Conservation (phyloP, 2,329 filamentous ascomycete species). For the Colletotrichum sidae region DNA sequence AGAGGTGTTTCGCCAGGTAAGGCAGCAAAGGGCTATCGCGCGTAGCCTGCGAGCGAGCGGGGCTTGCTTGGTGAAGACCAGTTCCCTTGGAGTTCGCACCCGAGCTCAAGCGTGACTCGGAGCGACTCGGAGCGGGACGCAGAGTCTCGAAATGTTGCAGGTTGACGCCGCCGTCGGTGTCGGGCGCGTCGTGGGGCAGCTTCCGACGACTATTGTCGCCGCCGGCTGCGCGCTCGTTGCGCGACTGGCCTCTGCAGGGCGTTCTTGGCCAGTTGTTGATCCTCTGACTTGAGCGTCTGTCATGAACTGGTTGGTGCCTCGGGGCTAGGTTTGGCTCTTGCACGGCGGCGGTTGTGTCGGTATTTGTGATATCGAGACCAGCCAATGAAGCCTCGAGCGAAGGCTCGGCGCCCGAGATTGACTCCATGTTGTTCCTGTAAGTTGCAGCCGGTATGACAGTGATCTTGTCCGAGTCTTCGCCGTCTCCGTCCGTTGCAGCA, state of each 20-base stretch:
- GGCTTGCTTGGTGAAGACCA: not conserved
- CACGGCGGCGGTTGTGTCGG: not conserved
- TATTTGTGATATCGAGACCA: not conserved
- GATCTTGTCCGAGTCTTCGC: not conserved
- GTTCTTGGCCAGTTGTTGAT: not conserved
- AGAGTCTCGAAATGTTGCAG: not conserved
- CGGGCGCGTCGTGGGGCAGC: not conserved
- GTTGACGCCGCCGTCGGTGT: not conserved
- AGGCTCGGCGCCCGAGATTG: not conserved
- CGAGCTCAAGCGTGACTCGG: not conserved
- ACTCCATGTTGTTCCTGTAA: not conserved
- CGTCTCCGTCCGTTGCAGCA: not conserved
- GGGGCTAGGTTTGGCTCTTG: not conserved
- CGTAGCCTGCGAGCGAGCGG: not conserved
- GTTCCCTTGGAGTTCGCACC: not conserved
- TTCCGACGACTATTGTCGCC: not conserved
- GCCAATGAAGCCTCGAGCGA: not conserved
- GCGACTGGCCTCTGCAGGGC: not conserved
- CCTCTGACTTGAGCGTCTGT: not conserved
- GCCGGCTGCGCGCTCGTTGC: not conserved
- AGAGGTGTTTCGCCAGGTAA: constrained; percentile 5
- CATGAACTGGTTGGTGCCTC: not conserved
- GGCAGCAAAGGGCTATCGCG: constrained; percentile 3
- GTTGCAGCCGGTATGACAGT: not conserved
- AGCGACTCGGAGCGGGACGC: not conserved